Base-by-base conservation (phyloP, 495 filamentous ascomycete genomes). In the Penicillium salamii region DNA sequence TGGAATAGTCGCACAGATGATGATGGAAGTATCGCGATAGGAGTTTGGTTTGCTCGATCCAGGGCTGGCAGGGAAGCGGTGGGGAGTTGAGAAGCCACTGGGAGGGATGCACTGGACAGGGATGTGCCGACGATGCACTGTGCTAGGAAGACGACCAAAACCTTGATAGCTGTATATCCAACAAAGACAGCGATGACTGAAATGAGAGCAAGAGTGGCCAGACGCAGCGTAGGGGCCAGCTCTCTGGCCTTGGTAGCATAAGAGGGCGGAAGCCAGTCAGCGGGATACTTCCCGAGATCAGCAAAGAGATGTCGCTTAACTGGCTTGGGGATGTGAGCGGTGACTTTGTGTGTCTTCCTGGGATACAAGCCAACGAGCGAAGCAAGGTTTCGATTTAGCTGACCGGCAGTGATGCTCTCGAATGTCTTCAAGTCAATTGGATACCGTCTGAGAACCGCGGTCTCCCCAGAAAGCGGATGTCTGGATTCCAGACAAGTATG, bases 371-470 rank as follows among this genome's bases (percentile, higher is more conserved):
- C 77, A 20, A 82, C 83, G 41, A 91, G 66, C 33, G 79, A 85
- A 42, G 86, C 85, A 40, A 91, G 62, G 55, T 89, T 88, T 46
- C 84, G 72, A 59, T 90, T 90, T 60, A 91, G 78, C 57, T 91
- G 87, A 23, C 80, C 67, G 18, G 85, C 78, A 49, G 87, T 82
- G 56, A 91, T 86, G 38, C 81, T 84, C 53, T 83, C 70, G 49
- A 91, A 90, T 0, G 84, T 88, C 41, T 75, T 69, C n/a, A 88
- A 58, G 55, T 91, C 87, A 55, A 90, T 83, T 12, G 87, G 87
- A 17, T 86, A 72, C 12, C 85, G 78, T 50, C 74, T 72, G 24
- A 84, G 63, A 42, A 84, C 67, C 23, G 73, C 65, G 3, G 70
- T 74, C 50, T 76, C 72, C 42, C 72, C 67, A 23, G 73, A 74